These are phyloP conservation scores for Atkinsonella texensis DNA, from an alignment of 2,329 filamentous ascomycete genomes.

Conservation along the genomic window DNA sequence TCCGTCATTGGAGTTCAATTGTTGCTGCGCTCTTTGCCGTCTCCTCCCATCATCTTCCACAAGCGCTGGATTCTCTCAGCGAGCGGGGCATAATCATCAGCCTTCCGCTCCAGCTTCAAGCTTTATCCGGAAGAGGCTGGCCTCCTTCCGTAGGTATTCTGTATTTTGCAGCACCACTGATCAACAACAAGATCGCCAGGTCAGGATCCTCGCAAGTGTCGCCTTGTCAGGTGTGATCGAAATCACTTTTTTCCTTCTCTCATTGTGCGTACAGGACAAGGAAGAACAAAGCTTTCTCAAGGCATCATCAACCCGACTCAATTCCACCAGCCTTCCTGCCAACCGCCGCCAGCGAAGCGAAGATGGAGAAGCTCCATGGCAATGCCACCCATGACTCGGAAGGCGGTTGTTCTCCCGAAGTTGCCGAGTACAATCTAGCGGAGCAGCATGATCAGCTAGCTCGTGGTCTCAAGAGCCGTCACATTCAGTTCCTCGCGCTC, in stretches of 20 bases:
- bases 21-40: neutral
- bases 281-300: neutral
- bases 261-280: neutral
- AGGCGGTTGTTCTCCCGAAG: slow-evolving; percentile 11
- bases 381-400: slow-evolving; percentile 11
- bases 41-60: neutral
- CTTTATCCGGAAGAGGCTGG: slow-evolving; percentile 2
- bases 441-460: slow-evolving; percentile 33
- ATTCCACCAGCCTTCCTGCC: neutral
- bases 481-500: slow-evolving; percentile 49
- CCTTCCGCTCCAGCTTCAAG: neutral
- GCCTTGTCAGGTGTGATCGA: neutral
- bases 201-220: neutral
- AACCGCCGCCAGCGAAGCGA: neutral
- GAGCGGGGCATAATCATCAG: neutral
- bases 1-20: neutral
- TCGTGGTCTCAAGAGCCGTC: slow-evolving; percentile 45
- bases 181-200: neutral
- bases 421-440: slow-evolving; percentile 24
- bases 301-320: neutral
- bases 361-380: slow-evolving; percentile 12
- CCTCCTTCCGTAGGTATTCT: neutral
- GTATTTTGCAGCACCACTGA: neutral
- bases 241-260: neutral
- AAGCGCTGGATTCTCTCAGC: neutral